Conservation (phyloP, 306 rosid genomes). For the Vigna trinervia region DNA sequence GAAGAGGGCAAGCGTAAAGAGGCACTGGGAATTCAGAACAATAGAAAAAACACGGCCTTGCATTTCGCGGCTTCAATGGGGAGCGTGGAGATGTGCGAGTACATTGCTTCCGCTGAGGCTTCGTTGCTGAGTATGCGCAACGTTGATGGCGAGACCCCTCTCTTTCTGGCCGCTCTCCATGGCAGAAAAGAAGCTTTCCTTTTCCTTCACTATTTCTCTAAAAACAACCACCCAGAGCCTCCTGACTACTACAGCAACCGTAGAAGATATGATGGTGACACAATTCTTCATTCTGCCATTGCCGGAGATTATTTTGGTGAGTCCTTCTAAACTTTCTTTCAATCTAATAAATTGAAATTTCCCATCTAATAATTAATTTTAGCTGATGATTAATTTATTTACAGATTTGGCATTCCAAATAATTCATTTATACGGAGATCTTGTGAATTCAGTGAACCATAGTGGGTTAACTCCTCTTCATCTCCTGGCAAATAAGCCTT, state of each 20-base stretch:
- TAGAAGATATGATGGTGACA: constrained; percentile 53
- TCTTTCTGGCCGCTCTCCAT: constrained; percentile 56
- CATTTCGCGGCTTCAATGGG: constrained; percentile 57
- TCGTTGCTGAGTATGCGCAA: constrained; percentile 39
- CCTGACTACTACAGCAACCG: constrained; percentile 2
- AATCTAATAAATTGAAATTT: no score
- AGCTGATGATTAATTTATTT: background rate
- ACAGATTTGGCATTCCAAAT: constrained; percentile 74
- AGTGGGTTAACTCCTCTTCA: constrained; percentile 64
- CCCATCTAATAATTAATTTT: background rate
- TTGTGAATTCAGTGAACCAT: constrained; percentile 41
- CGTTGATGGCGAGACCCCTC: constrained; percentile 60
- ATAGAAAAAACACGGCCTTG: constrained; percentile 49
- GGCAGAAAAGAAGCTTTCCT: constrained; percentile 58
- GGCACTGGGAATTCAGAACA: constrained; percentile 32
- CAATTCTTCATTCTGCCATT: constrained; percentile 64
- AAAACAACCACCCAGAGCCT: background rate
- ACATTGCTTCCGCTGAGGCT: constrained; percentile 1
- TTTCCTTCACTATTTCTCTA: constrained; percentile 38
- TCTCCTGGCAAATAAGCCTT: constrained; percentile 61
- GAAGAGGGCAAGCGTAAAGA: background rate
- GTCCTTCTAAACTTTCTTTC: no score
- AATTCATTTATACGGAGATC: constrained; percentile 45
- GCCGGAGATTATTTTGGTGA: constrained; percentile 50
- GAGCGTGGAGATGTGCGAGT: constrained; percentile 35